Conservation (phyloP, 495 filamentous ascomycete genomes). For the Xylaria bambusicola region DNA sequence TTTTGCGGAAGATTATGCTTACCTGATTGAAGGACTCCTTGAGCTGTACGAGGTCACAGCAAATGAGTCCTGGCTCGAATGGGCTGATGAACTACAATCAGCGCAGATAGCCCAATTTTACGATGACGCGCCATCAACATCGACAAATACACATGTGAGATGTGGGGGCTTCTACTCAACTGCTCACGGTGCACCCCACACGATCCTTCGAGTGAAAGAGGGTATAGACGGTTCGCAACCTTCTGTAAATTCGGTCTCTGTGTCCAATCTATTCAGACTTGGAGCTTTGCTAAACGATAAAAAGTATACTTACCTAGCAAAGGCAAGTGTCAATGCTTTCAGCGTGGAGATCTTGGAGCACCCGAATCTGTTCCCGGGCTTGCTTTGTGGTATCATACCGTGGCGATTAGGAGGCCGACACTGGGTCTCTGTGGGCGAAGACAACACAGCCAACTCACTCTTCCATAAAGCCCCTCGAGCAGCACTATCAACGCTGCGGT, state of each 20-base stretch:
- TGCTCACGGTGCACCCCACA: constrained; percentile 62
- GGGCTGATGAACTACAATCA: constrained; percentile 77
- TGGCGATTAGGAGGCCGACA: constrained; percentile 54
- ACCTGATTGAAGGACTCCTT: constrained; percentile 78
- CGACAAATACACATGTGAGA: constrained; percentile 28
- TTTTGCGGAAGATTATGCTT: constrained; percentile 96
- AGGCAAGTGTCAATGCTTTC: constrained; percentile 78
- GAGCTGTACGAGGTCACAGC: constrained; percentile 88
- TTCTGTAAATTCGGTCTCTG: constrained; percentile 81
- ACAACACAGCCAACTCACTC: constrained; percentile 9
- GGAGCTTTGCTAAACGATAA: constrained; percentile 68
- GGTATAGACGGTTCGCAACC: constrained; percentile 91
- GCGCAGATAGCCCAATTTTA: constrained; percentile 68
- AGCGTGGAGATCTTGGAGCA: constrained; percentile 89
- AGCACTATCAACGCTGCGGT: constrained; percentile 29
- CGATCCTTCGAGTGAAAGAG: constrained; percentile 86
- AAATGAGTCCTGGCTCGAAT: constrained; percentile 74
- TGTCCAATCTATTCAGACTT: constrained; percentile 80
- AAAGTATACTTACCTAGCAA: constrained; percentile 63
- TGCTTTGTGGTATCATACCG: constrained; percentile 74
- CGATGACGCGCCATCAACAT: constrained; percentile 41
- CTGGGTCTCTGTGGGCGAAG: constrained; percentile 27
- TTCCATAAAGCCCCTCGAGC: constrained; percentile 30
- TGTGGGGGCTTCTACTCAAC: constrained; percentile 89
- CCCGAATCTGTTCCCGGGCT: constrained; percentile 80